Base-by-base conservation (phyloP, 1,139 yeast species). In the Protomyces inundatus region DNA sequence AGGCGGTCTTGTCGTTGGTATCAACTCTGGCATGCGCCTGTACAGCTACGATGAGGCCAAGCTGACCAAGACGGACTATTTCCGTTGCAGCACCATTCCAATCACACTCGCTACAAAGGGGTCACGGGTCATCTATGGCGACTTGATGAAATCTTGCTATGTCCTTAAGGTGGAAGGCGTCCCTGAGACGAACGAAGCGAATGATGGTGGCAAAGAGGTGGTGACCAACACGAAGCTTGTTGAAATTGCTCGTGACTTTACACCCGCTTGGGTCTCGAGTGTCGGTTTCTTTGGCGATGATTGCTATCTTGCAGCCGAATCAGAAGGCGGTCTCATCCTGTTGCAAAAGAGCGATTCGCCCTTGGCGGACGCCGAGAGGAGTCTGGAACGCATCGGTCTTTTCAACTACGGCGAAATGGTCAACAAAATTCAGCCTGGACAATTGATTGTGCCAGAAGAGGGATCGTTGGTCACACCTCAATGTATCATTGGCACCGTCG, bases 191-290 rank as follows among this genome's bases (percentile, higher is more conserved):
- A 7, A 10, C 9, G 30, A 16, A 10, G 23, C 48, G 3, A 10
- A 5, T 5, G 48, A 23, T 16, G 33, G 30, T 7, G 10, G 32
- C 9, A 7, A 23, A n/a, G 42, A 14, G 3, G 14, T n/a, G 12
- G 42, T 39, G 6, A 14, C 14, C 42, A 45, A 52, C 23, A 55
- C 56, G 42, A 53, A 32, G 51, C 53, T 68, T 23, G 53, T 32
- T 7, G 71, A 67, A 55, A 58, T 68, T 12, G 66, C 69, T 3
- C 58, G 69, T n/a, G 66, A 69, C 46, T 68, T 52, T 52, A 66
- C 63, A 12, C 69, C 71, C n/a, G 57, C 68, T 64, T 69, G 71
- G 71, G 68, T 66, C 67, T 67, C 71, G 0, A 68, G 66, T 39
- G 69, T 67, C 9, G 66, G 64, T 39, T 45, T 62, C 16, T 39